phyloP scores from a whole-genome alignment of 306 rosid species.

The Vicia villosa region DNA sequence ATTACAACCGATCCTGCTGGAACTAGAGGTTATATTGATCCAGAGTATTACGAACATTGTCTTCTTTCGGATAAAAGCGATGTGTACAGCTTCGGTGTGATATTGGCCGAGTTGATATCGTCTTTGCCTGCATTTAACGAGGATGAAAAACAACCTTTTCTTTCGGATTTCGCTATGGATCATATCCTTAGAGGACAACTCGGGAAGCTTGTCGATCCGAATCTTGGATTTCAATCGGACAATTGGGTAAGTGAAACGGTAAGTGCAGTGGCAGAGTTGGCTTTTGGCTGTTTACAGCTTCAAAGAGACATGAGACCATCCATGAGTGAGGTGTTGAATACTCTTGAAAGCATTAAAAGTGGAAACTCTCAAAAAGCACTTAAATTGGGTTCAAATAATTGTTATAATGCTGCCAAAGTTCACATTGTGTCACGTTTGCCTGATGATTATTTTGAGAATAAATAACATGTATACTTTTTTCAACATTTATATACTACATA shows the following conservation, averaged over 20 bases:
- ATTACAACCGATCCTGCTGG: constrained; percentile 74
- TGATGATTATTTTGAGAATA: constrained; percentile 28
- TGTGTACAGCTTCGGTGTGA: constrained; percentile 76
- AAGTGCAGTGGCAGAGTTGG: constrained; percentile 62
- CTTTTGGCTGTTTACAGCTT: constrained; percentile 62
- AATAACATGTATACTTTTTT: constrained; percentile 1
- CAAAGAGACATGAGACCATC: constrained; percentile 63
- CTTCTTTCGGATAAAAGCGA: constrained; percentile 75
- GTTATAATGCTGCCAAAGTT: constrained; percentile 4
- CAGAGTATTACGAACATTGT: constrained; percentile 59
- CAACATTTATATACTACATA: neutral
- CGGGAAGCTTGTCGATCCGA: constrained; percentile 56
- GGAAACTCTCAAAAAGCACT: constrained; percentile 6
- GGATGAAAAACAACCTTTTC: constrained; percentile 45
- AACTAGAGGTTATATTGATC: constrained; percentile 74
- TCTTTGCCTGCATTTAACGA: constrained; percentile 62
- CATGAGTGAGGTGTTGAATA: constrained; percentile 56
- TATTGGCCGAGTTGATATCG: constrained; percentile 67
- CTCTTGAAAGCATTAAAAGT: constrained; percentile 39
- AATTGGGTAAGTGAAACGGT: constrained; percentile 42
- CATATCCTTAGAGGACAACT: constrained; percentile 49
- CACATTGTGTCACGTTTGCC: constrained; percentile 30
- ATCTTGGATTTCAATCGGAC: constrained; percentile 56
- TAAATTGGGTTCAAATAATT: constrained; percentile 16
- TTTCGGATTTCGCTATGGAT: constrained; percentile 58